These are phyloP conservation scores for Solanum microdontum DNA, from an alignment of 257 asterid genomes.

Conservation along the genomic window DNA sequence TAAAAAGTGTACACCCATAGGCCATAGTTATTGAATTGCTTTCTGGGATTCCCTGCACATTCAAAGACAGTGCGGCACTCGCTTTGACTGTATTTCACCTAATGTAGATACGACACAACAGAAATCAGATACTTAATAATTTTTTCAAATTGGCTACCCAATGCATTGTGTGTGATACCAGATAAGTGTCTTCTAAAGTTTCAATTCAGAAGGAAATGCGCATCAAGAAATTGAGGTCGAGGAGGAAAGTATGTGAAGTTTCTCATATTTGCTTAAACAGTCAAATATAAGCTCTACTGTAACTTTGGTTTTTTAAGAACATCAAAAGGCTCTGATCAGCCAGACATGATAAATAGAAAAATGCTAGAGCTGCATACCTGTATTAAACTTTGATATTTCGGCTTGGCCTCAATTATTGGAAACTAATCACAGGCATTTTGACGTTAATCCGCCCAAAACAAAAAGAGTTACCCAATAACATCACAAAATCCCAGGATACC, in stretches of 20 bases:
- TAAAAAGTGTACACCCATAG: background rate
- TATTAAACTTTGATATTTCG: slow-evolving; percentile 22
- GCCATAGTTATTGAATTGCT: background rate
- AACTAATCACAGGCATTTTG: slow-evolving; percentile 14
- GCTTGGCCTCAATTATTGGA: slow-evolving; percentile 39
- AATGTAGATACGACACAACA: background rate
- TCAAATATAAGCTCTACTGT: background rate
- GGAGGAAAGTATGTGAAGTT: background rate
- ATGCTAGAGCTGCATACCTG: slow-evolving; percentile 30
- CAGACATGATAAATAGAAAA: slow-evolving; percentile 1
- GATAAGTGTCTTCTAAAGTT: background rate
- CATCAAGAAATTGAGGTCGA: background rate
- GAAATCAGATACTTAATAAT: background rate
- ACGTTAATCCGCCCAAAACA: slow-evolving; percentile 10
- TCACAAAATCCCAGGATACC: background rate
- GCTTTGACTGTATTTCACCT: background rate
- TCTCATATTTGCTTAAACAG: background rate
- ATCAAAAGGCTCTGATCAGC: background rate
- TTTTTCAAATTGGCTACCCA: background rate
- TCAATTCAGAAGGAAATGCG: background rate
- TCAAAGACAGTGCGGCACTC: background rate
- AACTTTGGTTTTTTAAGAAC: background rate
- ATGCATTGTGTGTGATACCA: background rate
- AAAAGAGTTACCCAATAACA: background rate
- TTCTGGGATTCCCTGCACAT: background rate